phyloP scores from a whole-genome alignment of 2,329 filamentous ascomycete species.

The Aspergillus persii region DNA sequence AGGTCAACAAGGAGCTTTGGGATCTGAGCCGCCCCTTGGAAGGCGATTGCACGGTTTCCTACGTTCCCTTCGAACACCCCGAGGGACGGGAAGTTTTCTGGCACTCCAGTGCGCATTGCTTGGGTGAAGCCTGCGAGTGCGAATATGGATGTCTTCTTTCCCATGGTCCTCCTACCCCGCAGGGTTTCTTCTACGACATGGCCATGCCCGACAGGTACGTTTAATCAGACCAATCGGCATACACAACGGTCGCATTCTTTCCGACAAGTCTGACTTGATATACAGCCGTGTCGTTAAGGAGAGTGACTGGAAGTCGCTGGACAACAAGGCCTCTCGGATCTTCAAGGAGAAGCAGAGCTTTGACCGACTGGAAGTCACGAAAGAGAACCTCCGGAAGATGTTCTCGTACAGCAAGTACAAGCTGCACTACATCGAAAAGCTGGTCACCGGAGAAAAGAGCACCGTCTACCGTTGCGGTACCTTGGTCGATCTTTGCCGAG shows the following conservation, averaged over 20 bases:
- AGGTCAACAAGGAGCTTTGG: slow-evolving; percentile 84
- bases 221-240: background rate
- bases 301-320: slow-evolving; percentile 79
- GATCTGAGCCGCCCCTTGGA: slow-evolving; percentile 89
- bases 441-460: slow-evolving; percentile 86
- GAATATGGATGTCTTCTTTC: slow-evolving; percentile 89
- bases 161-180: slow-evolving; percentile 86
- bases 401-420: slow-evolving; percentile 99
- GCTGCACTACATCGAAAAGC: slow-evolving; percentile 93
- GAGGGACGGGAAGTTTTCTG: slow-evolving; percentile 93
- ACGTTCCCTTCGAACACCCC: slow-evolving; percentile 74
- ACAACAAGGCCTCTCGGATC: slow-evolving; percentile 74
- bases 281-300: slow-evolving; percentile 63
- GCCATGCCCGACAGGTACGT: slow-evolving; percentile 65
- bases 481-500: slow-evolving; percentile 90
- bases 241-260: background rate
- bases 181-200: slow-evolving; percentile 99
- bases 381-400: slow-evolving; percentile 91
- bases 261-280: slow-evolving; percentile 15
- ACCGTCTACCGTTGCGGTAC: slow-evolving; percentile 94
- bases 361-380: slow-evolving; percentile 82
- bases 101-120: slow-evolving; percentile 92
- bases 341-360: slow-evolving; percentile 98
- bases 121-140: slow-evolving; percentile 91
- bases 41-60: slow-evolving; percentile 77